Base-by-base conservation (phyloP, 192 early-diverging fungal genomes). In the Podila minutissima region DNA sequence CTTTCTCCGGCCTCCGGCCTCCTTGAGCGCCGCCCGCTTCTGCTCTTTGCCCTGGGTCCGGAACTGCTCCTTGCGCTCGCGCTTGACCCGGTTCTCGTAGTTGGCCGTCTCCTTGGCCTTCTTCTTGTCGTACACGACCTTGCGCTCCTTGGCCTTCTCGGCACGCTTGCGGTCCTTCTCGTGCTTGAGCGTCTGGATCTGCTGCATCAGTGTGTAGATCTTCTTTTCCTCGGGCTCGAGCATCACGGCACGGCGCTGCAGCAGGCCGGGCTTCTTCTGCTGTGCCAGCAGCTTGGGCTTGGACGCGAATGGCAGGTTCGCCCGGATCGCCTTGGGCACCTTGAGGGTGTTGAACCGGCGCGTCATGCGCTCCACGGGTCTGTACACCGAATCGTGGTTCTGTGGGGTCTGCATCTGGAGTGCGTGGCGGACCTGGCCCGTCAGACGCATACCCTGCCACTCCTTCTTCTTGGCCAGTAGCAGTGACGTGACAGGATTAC, bases 401-500 rank as follows among this genome's bases (percentile, higher is more conserved):
- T 90, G 86, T 0, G 93, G 94, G 71, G 93, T 88, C 1, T 83
- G 72, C 61, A 95, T 19, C 50, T 84, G 83, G 48, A 90, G 77
- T 7, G 91, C 93, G 15, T 89, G 85, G 28, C 97, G 90, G 62
- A 99, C 88, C 85, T 97, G 89, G 48, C 95, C 95, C 22, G 91
- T 94, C 35, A 94, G 86, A 29, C 96, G 91, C 95, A 99, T 95
- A 49, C 95, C 95, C 37, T 93, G 87, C 92, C 97, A 97, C 35
- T 90, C 88, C 48, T 70, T 83, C 88, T 96, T 96, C 32, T 86
- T 83, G 8, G 87, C 86, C 65, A 95, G 67, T 38, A 99, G 83
- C 35, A 98, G 87, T 53, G 96, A 97, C 13, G 97, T 96, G 51
- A 99, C 97, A 32, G 97, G 98, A 84, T 98, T 99, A 88, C 97